Evolutionary conservation across 2,329 filamentous ascomycete genomes (phyloP).

Genomic region (Neoarthrinium moseri): DNA sequence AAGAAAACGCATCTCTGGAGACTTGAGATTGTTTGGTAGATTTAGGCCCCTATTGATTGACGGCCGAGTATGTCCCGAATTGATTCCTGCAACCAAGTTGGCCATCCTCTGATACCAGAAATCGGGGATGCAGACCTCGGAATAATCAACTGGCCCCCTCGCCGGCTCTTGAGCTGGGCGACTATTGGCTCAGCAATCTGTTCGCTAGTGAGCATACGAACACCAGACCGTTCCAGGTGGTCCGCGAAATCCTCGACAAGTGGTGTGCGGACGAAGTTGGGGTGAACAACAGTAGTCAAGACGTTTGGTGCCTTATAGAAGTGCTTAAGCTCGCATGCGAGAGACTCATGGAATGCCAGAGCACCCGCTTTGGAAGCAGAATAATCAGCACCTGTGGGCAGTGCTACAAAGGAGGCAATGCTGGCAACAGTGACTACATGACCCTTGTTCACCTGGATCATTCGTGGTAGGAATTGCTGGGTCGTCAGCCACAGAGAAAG

Average conservation of each 20-base stretch:
- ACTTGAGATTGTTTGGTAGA: too few relatives aligned
- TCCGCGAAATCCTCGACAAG: constrained; percentile 34
- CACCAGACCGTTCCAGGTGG: constrained; percentile 23
- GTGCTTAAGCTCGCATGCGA: constrained; percentile 33
- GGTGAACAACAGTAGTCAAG: constrained; percentile 32
- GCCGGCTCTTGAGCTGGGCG: constrained; percentile 45
- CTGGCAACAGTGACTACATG: constrained; percentile 55
- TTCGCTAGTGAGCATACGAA: constrained; percentile 33
- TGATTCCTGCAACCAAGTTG: constrained; percentile 33
- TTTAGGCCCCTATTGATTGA: too few relatives aligned
- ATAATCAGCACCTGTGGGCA: constrained; percentile 50
- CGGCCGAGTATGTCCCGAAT: constrained; percentile 24
- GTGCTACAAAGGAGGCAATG: constrained; percentile 45
- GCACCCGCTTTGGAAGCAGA: constrained; percentile 49
- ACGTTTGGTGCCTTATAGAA: constrained; percentile 35
- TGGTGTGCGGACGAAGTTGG: constrained; percentile 47
- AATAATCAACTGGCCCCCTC: constrained; percentile 47
- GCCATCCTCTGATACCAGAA: constrained; percentile 38
- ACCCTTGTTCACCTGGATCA: constrained; percentile 47
- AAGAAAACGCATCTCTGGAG: too few relatives aligned
- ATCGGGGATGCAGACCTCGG: constrained; percentile 27
- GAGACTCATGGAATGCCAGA: constrained; percentile 51
- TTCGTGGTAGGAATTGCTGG: constrained; percentile 45
- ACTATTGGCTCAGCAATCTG: constrained; percentile 47
- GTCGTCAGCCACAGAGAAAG: constrained; percentile 44